Evolutionary conservation across 2,329 filamentous ascomycete genomes (phyloP).

Genomic region (Aspergillus sp.): DNA sequence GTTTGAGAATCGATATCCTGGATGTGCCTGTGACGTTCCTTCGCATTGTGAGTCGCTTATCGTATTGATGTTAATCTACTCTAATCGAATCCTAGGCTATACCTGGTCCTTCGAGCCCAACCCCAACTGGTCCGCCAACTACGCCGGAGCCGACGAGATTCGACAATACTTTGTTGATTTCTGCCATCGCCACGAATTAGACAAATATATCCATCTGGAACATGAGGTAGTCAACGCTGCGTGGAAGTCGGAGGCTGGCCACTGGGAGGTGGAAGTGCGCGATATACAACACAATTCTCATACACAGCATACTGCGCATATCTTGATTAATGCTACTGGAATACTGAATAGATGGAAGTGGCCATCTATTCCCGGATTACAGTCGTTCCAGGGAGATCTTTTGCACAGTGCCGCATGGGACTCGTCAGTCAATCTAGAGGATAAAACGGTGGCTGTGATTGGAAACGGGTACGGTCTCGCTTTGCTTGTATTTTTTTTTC

Average conservation of each 20-base stretch:
- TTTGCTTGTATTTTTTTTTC: too few relatives aligned
- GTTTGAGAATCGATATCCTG: too few relatives aligned
- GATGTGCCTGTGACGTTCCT: too few relatives aligned
- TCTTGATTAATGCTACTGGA: slow-evolving; percentile 14
- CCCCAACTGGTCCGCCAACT: slow-evolving; percentile 4
- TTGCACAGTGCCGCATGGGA: slow-evolving; percentile 8
- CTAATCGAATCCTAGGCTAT: neutral
- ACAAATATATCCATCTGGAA: slow-evolving; percentile 1
- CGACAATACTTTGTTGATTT: slow-evolving; percentile 14
- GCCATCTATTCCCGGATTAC: slow-evolving; percentile 9
- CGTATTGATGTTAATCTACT: too few relatives aligned
- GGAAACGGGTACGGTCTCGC: slow-evolving; percentile 13
- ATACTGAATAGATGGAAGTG: slow-evolving; percentile 16
- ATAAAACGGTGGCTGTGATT: slow-evolving; percentile 21
- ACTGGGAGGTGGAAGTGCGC: neutral
- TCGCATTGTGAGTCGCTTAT: too few relatives aligned
- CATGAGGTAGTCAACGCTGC: neutral
- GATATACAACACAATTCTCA: neutral
- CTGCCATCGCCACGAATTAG: slow-evolving; percentile 8
- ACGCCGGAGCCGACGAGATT: slow-evolving; percentile 10
- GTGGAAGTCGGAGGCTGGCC: neutral
- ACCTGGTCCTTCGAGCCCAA: slow-evolving; percentile 8
- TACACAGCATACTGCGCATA: neutral
- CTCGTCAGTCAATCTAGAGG: slow-evolving; percentile 15
- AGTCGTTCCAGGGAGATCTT: slow-evolving; percentile 6